phyloP scores from a whole-genome alignment of 176 grass and related monocot species.

The Ensete ventricosum region DNA sequence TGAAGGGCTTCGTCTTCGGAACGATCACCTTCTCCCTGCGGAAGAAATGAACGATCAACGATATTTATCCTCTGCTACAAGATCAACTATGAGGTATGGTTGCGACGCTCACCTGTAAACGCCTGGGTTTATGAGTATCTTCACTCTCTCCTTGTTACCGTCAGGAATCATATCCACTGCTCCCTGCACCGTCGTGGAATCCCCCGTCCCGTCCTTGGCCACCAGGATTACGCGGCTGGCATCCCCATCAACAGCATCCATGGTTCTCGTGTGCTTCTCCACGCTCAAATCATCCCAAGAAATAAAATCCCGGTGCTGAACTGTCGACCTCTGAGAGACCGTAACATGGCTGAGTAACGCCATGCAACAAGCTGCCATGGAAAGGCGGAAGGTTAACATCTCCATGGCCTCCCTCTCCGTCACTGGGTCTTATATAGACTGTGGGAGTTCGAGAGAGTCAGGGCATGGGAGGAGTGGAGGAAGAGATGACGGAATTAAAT shows the following conservation, averaged over 20 bases:
- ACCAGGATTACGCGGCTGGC: slow-evolving; percentile 45
- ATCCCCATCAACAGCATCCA: neutral
- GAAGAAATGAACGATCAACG: neutral
- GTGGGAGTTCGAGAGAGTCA: slow-evolving; percentile 20
- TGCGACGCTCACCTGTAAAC: slow-evolving; percentile 53
- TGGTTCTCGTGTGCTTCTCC: neutral
- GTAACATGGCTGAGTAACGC: neutral
- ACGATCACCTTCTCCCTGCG: slow-evolving; percentile 89
- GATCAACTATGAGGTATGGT: neutral
- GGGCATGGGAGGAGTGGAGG: slow-evolving; percentile 53
- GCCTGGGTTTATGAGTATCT: slow-evolving; percentile 63
- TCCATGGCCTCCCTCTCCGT: neutral
- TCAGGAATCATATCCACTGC: slow-evolving; percentile 76
- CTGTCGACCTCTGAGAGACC: neutral
- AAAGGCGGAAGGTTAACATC: neutral
- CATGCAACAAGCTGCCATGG: neutral
- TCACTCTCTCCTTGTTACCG: slow-evolving; percentile 58
- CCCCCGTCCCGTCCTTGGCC: slow-evolving; percentile 53
- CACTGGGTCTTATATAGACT: slow-evolving; percentile 5
- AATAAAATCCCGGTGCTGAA: slow-evolving; percentile 29
- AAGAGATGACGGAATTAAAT: slow-evolving; percentile 76
- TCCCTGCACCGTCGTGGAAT: slow-evolving; percentile 83
- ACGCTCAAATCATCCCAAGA: slow-evolving; percentile 70
- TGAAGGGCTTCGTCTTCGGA: slow-evolving; percentile 75
- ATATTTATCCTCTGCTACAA: too few relatives aligned